Evolutionary conservation across 148 eudicot genomes (phyloP).

Genomic region (Pouteria glomerata): DNA sequence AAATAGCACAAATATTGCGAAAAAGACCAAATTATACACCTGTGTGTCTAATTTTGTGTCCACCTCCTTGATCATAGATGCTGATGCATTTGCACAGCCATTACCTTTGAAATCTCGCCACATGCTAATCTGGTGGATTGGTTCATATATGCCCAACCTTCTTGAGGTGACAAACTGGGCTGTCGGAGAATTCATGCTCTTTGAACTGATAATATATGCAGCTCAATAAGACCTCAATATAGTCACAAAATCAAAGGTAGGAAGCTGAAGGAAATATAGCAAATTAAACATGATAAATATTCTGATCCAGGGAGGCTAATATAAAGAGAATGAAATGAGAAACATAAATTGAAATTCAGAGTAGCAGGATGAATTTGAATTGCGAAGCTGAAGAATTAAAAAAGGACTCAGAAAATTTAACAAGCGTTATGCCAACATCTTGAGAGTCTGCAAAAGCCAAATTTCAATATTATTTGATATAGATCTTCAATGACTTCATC

Average conservation of each 20-base stretch:
- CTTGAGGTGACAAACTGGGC: constrained; percentile 61
- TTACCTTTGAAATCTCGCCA: constrained; percentile 82
- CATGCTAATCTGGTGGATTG: constrained; percentile 70
- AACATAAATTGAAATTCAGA: not conserved
- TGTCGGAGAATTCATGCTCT: constrained; percentile 63
- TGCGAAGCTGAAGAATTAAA: not conserved
- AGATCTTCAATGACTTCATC: not conserved
- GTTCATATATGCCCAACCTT: constrained; percentile 79
- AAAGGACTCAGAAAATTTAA: not conserved
- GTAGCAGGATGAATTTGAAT: too few species aligned
- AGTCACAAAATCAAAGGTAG: not conserved
- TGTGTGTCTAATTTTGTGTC: constrained; percentile 58
- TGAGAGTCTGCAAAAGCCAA: not conserved
- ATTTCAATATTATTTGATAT: not conserved
- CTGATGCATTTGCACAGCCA: constrained; percentile 43
- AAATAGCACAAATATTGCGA: not conserved
- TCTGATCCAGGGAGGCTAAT: not conserved
- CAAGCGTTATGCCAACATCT: not conserved
- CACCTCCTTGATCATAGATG: constrained; percentile 44
- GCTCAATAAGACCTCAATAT: constrained; percentile 12
- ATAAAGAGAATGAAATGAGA: not conserved
- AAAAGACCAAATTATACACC: constrained; percentile 29
- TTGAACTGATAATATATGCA: constrained; percentile 8
- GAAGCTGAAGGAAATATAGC: not conserved
- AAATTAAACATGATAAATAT: not conserved